These are phyloP conservation scores for Solanum hybrid DNA, from an alignment of 305 asterid species.

Conservation along the genomic window DNA sequence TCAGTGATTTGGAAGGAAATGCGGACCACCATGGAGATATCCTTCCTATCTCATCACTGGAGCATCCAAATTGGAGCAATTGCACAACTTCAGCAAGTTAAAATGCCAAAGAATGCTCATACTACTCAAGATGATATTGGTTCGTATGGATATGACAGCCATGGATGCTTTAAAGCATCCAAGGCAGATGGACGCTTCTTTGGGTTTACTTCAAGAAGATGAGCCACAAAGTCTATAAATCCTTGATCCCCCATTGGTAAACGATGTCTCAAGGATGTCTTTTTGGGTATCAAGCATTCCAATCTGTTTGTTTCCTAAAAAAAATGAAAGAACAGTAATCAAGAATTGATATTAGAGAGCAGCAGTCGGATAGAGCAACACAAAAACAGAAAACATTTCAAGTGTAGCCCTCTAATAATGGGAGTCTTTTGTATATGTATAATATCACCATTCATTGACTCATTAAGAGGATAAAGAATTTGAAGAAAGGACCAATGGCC, in stretches of 20 bases:
- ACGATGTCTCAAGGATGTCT: conserved; percentile 88
- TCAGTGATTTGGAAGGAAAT: conserved; percentile 19
- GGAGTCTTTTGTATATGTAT: not conserved
- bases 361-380: not conserved
- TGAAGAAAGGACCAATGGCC: not conserved
- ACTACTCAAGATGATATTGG: conserved; percentile 75
- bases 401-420: not conserved
- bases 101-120: conserved; percentile 1
- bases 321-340: not conserved
- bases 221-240: conserved; percentile 77
- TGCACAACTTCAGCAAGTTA: conserved; percentile 8
- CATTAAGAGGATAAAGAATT: not conserved
- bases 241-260: conserved; percentile 99
- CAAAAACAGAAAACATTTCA: not conserved
- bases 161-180: conserved; percentile 92
- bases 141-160: conserved; percentile 94
- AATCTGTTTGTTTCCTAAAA: conserved; percentile 74
- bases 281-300: conserved; percentile 90
- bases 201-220: conserved; percentile 84
- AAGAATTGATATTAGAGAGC: not conserved
- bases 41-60: conserved; percentile 10
- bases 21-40: conserved; percentile 10
- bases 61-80: conserved; percentile 2
- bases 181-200: conserved; percentile 83
- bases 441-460: not conserved